Base-by-base conservation (phyloP, 345 rosid species). In the thale cress (Arabidopsis thaliana) region DNA sequence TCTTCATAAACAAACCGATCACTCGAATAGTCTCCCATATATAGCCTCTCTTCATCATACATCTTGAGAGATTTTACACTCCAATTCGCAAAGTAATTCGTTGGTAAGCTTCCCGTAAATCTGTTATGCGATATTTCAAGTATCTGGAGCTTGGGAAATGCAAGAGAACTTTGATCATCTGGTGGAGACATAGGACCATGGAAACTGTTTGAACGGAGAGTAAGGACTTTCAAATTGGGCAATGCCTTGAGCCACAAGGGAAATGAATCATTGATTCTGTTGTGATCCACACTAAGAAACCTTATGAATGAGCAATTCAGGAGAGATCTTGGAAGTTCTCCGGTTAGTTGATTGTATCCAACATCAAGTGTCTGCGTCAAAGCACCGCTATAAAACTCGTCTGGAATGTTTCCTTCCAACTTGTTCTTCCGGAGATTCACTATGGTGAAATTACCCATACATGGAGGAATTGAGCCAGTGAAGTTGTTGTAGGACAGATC, bases 361-460 rank as follows among this genome's bases (percentile, higher is more conserved):
- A 73, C 32, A 14, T 73, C 78, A 55, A 73, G 48, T 6, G 71
- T 65, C 46, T 46, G 49, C 10, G 65, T 65, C 36, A 4, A 38
- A 67, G 72, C 25, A 34, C 72, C 72, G 0, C 0, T 56, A 7
- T 65, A 36, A 25, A 73, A 73, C 65, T 34, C 40, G 50, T 65
- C 65, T 24, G 78, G 78, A 24, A 73, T 65, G 13, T 4, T 45
- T 56, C 78, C 78, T 73, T 52, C 72, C 14, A 67, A 25, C 34
- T 73, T 73, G 71, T 73, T 73, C 34, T 74, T 73, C 46, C 79
- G 55, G 46, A 75, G 79, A 49, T 67, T 67, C 30, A 75, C 79
- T 28, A 40, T 75, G 11, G 4, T 50, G 68, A 75, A 11, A 7
- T 67, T 67, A 38, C 73, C 28, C 6, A 75, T 11, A 59, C 79